These are phyloP conservation scores for Tetradesmus lagerheimii DNA, from an alignment of 139 green algal genomes.

Conservation along the genomic window DNA sequence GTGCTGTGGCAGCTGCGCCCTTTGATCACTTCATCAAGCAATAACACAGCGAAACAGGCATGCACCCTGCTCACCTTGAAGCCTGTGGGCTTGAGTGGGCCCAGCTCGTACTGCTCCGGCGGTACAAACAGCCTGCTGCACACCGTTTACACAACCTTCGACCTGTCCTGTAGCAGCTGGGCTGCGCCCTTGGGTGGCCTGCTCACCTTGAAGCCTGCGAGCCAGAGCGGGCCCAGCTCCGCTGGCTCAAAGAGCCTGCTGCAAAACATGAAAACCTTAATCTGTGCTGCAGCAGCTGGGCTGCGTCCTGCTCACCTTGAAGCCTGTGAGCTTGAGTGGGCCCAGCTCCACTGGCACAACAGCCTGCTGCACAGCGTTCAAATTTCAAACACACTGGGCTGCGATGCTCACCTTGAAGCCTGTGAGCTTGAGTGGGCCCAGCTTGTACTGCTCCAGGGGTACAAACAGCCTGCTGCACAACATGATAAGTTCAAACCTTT, in stretches of 20 bases:
- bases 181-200: no score
- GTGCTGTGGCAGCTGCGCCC: no score
- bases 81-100: constrained; percentile 14
- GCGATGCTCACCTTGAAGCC: background rate
- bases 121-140: constrained; percentile 45
- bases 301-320: constrained; percentile 11
- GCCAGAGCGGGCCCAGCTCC: constrained; percentile 14
- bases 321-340: constrained; percentile 21
- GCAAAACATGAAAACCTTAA: no score
- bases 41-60: no score
- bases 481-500: no score
- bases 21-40: no score
- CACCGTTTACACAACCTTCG: no score
- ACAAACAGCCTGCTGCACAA: constrained; percentile 46
- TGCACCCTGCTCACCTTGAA: constrained; percentile 22
- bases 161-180: no score
- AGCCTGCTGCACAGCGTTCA: no score
- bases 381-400: no score
- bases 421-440: constrained; percentile 13
- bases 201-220: background rate
- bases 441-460: constrained; percentile 7
- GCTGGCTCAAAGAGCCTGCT: constrained; percentile 40
- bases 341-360: constrained; percentile 32
- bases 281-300: no score
- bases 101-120: constrained; percentile 31